Evolutionary conservation across 176 grass and related monocot genomes (phyloP).

Genomic region (Carex littledalei): DNA sequence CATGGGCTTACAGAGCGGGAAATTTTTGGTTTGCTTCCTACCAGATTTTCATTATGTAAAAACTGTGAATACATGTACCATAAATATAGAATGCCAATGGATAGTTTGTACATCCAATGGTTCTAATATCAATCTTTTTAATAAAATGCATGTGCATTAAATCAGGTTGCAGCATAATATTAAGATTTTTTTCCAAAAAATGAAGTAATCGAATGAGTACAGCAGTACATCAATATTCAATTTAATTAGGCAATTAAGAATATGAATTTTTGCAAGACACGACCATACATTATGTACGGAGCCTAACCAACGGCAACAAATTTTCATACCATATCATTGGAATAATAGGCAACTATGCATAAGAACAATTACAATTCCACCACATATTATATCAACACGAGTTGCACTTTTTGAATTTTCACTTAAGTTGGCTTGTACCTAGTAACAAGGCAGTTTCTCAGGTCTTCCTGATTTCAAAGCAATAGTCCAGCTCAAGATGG

Average conservation of each 20-base stretch:
- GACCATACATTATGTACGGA: not conserved
- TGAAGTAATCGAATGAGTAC: not conserved
- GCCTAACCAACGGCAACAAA: not conserved
- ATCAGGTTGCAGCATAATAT: not conserved
- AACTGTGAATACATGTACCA: constrained; percentile 17
- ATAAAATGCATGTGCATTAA: not conserved
- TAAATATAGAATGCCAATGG: constrained; percentile 12
- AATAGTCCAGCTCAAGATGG: constrained; percentile 37
- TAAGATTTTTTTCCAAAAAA: not conserved
- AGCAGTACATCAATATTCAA: not conserved
- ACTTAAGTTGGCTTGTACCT: not conserved
- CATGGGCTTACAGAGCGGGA: not conserved
- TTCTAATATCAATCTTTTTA: not conserved
- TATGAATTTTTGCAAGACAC: not conserved
- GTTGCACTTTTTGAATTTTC: not conserved
- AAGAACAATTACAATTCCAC: not conserved
- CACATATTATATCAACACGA: not conserved
- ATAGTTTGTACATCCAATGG: constrained; percentile 18
- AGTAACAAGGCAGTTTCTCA: constrained; percentile 9
- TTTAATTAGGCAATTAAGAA: not conserved
- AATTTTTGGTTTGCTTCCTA: constrained; percentile 6
- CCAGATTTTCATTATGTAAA: constrained; percentile 17
- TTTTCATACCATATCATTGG: not conserved
- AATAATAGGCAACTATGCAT: not conserved
- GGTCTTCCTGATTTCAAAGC: constrained; percentile 41